phyloP scores from a whole-genome alignment of 2,329 filamentous ascomycete species.

The Microdochium nivale region DNA sequence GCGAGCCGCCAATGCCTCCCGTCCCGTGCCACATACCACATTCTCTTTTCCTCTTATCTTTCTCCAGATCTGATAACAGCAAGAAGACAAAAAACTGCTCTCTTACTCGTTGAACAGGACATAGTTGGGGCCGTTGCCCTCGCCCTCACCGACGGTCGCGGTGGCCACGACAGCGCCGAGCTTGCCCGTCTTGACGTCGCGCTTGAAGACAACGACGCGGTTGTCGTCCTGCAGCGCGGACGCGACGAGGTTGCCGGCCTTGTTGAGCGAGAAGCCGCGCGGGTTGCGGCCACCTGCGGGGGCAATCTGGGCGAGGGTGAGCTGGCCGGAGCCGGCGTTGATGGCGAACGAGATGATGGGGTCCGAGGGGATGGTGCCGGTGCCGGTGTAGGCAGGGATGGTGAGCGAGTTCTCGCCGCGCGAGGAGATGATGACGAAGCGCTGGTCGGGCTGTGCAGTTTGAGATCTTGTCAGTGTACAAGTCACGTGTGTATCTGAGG shows the following conservation, averaged over 20 bases:
- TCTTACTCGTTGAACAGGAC: constrained; percentile 1
- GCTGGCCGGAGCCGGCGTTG: constrained; percentile 37
- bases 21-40: not conserved
- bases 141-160: constrained; percentile 21
- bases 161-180: constrained; percentile 38
- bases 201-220: constrained; percentile 51
- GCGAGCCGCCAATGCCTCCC: not conserved
- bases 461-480: too few relatives aligned
- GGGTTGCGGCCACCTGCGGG: constrained; percentile 57
- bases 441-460: constrained; percentile 47
- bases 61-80: not conserved
- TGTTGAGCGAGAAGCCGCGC: constrained; percentile 60
- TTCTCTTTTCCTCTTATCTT: not conserved
- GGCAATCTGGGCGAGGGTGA: constrained; percentile 48
- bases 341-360: constrained; percentile 56
- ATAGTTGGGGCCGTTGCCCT: not conserved
- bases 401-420: constrained; percentile 51
- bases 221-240: constrained; percentile 53
- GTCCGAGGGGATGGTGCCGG: constrained; percentile 42
- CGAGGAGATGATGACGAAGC: constrained; percentile 59
- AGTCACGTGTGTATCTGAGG: too few relatives aligned
- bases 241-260: constrained; percentile 53
- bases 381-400: constrained; percentile 34
- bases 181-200: constrained; percentile 50
- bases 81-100: not conserved